Base-by-base conservation (phyloP, 306 rosid species). In the Quercus alba region DNA sequence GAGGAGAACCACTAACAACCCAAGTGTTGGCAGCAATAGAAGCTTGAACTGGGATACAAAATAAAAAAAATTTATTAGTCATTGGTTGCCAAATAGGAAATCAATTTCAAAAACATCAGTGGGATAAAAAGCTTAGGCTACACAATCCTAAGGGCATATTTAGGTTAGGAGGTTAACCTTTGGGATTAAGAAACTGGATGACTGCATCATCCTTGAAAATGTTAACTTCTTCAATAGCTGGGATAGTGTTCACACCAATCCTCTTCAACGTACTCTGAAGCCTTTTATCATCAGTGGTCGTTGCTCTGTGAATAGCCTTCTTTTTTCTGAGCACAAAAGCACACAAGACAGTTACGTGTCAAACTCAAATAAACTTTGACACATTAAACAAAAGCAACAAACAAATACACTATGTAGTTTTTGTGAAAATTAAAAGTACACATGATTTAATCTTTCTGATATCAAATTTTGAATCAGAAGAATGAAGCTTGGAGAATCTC, bases 1-100 rank as follows among this genome's bases (percentile, higher is more conserved):
- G 98, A 56, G 98, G 98, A 56, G 97, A 63, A 63, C 99, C 99
- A 70, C 98, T 93, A 84, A 95, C 99, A 70, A 93, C 99, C 99
- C 99, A 95, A 2, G 99, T 95, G 86, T 95, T 95, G 23, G 99
- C 98, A 84, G 97, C 98, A 83, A 91, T 91, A 15, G 98, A 95
- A 58, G 99, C 99, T 91, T 95, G 99, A 84, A 95, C 99, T 95
- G 94, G 33, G 84, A 84, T 66, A 66, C 58, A 81, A 71, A 20
- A 59, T 51, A 12, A 41, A 84, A 26, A 21, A 21, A 13, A 6
- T 23, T 4, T 25, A n/a, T 70, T 17, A 67, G 72, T 64, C 52
- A 66, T 35, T 35, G n/a, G 17, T 68, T 35, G 72, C 26, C 7
- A 68, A 35, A 35, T 6, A 30, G 12, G 41, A 35, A 35, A 15